Conservation (phyloP, 306 rosid genomes). For the Ceratonia siliqua region DNA sequence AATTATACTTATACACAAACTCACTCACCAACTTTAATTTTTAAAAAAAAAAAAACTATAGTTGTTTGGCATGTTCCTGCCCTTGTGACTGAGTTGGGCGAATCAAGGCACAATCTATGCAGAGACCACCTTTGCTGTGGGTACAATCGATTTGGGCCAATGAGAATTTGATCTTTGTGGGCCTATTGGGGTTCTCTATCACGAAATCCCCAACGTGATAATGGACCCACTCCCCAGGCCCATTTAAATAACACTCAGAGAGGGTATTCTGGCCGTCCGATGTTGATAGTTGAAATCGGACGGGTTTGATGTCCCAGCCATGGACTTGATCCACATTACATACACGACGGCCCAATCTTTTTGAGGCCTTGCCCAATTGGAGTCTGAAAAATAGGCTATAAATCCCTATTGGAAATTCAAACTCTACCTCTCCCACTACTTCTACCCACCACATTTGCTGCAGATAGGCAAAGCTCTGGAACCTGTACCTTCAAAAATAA, state of each 20-base stretch:
- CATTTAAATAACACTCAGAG: conserved; percentile 48
- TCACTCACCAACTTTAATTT: background rate
- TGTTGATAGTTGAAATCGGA: conserved; percentile 62
- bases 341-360: conserved; percentile 57
- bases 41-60: background rate
- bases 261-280: conserved; percentile 63
- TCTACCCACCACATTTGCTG: conserved; percentile 96
- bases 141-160: conserved; percentile 93
- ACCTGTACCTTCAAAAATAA: conserved; percentile 42
- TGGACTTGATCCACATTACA: conserved; percentile 66
- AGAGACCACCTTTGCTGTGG: conserved; percentile 89
- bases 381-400: conserved; percentile 67
- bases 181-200: conserved; percentile 34
- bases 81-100: conserved; percentile 45
- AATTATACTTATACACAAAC: background rate
- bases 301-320: conserved; percentile 88
- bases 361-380: conserved; percentile 64
- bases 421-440: conserved; percentile 68
- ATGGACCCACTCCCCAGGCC: conserved; percentile 59
- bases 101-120: conserved; percentile 66
- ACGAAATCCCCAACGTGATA: conserved; percentile 71
- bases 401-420: conserved; percentile 68
- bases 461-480: conserved; percentile 70
- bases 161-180: conserved; percentile 55
- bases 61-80: conserved; percentile 6